Evolutionary conservation across 305 asterid species (phyloP), one percentile per base, ranked within the genome.

Genomic region (Rubia occidens): DNA sequence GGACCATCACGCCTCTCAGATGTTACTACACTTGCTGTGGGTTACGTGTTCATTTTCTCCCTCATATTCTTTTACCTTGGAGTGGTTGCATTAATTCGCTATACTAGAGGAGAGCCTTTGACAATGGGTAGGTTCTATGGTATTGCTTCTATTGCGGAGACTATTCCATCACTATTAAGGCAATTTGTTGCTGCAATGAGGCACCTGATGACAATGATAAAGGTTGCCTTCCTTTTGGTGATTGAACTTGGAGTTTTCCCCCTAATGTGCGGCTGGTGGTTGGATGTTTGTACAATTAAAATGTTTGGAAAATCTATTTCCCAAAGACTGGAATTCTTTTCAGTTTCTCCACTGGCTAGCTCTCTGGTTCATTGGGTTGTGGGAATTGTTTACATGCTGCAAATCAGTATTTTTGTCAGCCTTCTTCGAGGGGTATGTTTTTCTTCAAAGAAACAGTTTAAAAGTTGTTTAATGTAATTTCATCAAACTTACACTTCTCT

Each of bases 181-280:
- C 97, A 91, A 82, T 91, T 91, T 76, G 85, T 94, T 71, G 88
- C 95, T 71, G 97, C 97, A 65, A 89, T 91, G 95, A 88, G 92
- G 77, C 97, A 94, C 84, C 74, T 94, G 69, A 89, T 94, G 99
- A 94, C 97, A 77, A 94, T 90, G 99, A 85, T 90, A 61, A 94
- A 90, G 82, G 99, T 94, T 72, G 97, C 97, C 70, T 94, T 90
- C 79, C 97, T 90, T 76, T 83, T 94, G 81, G 98, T 93, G 39
- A 90, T 93, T 78, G 97, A 94, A 75, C 97, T 94, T 51, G 98
- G 98, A 21, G 98, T 90, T 68, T 94, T 90, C 71, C 97, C 97
- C 73, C 78, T 94, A 76, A 87, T 94, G 96, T 94, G 98, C 56
- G 98, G 98, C 13, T 94, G 98, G 98, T 94, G 98, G 97, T 86